Percentiles rank a stretch among this genome's conserved stretches.
These are phyloP conservation scores for Cordyceps cicadae DNA, from an alignment of 2,329 filamentous ascomycete genomes.

Conservation along the genomic window DNA sequence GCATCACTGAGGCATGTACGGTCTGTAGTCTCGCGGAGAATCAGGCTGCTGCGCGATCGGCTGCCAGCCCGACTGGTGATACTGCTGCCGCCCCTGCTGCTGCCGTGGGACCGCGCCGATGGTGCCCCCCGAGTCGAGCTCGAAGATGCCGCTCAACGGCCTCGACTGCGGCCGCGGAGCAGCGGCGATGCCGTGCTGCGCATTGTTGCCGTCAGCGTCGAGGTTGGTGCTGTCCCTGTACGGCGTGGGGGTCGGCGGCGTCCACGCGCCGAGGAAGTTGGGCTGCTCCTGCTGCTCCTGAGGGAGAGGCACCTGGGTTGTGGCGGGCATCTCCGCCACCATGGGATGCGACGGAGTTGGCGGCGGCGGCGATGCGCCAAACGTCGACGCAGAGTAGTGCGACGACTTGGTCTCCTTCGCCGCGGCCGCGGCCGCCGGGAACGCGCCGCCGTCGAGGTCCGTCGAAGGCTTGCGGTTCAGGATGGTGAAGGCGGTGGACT, in stretches of 20 bases:
- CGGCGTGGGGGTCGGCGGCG: neutral
- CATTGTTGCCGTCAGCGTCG: neutral
- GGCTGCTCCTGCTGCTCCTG: neutral
- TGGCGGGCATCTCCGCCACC: neutral
- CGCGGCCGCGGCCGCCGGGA: neutral
- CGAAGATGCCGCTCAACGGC: neutral
- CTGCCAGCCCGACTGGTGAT: neutral
- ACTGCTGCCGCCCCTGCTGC: neutral
- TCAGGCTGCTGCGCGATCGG: neutral
- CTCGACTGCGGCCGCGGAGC: neutral
- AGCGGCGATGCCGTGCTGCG: neutral
- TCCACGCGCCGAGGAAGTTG: neutral
- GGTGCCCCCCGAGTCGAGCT: neutral
- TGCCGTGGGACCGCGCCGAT: neutral
- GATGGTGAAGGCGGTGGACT: slow-evolving; percentile 14
- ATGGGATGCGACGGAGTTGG: no score
- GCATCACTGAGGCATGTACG: neutral
- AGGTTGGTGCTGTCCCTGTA: neutral
- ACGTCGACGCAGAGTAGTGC: slow-evolving; percentile 1
- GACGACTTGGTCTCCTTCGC: slow-evolving; percentile 13
- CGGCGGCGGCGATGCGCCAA: neutral
- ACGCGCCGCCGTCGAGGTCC: neutral
- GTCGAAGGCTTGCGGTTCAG: slow-evolving; percentile 19
- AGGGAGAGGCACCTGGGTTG: neutral
- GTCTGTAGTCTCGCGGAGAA: neutral